Evolutionary conservation across 2,329 filamentous ascomycete species (phyloP).

Genomic region (Colletotrichum abscissum): DNA sequence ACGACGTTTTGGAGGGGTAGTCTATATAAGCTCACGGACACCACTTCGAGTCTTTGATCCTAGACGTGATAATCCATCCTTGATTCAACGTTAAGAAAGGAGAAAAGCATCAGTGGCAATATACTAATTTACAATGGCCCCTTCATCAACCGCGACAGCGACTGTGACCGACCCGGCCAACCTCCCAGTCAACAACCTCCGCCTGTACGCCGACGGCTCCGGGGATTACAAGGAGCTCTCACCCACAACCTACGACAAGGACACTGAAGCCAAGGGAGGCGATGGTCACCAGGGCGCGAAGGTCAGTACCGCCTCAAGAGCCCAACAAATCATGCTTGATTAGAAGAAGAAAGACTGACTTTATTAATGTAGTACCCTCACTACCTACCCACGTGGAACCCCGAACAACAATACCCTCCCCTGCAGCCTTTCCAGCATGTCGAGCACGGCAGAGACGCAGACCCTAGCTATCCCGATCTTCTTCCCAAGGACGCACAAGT

Average conservation of each 20-base stretch:
- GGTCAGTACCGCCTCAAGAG: constrained; percentile 7
- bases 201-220: constrained; percentile 46
- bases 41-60: neutral
- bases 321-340: neutral
- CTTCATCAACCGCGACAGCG: constrained; percentile 46
- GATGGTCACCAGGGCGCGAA: constrained; percentile 37
- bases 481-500: constrained; percentile 58
- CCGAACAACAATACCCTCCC: constrained; percentile 67
- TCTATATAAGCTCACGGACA: constrained; percentile 26
- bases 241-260: constrained; percentile 40
- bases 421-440: constrained; percentile 71
- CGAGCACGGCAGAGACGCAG: constrained; percentile 75
- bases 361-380: constrained; percentile 37
- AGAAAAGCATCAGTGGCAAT: neutral
- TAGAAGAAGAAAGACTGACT: neutral
- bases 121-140: constrained; percentile 43
- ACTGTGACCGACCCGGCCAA: constrained; percentile 38
- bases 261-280: constrained; percentile 41
- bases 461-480: constrained; percentile 70
- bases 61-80: neutral
- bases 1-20: constrained; percentile 4
- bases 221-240: constrained; percentile 46
- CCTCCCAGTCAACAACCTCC: constrained; percentile 40
- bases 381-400: constrained; percentile 72
- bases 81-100: neutral